Base-by-base conservation (phyloP, 2,329 filamentous ascomycete genomes). In the Tolypocladium inflatum region DNA sequence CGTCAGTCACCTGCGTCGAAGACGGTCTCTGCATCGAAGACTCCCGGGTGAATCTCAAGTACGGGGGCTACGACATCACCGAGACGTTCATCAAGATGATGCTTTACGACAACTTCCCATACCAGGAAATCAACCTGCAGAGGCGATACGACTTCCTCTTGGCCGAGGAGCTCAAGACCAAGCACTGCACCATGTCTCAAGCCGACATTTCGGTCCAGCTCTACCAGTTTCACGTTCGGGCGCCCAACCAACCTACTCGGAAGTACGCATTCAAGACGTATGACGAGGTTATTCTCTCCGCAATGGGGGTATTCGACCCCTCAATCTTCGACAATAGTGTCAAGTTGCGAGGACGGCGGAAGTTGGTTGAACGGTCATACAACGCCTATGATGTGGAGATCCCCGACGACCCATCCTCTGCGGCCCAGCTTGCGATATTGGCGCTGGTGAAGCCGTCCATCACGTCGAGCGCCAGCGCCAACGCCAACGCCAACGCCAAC, bases 191-290 rank as follows among this genome's bases (percentile, higher is more conserved):
- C 3, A 87, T 97, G 83, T 89, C 90, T 33, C 92, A 97, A 70
- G 86, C 87, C 10, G 89, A 93, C 61, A 89, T 99, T 57, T 92
- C 88, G 15, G 91, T 96, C 5, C 90, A 96, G 73, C 80, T 90
- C 4, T 90, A 85, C 74, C 88, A 95, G 66, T 97, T 97, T 69
- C 91, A 97, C 71, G 82, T 99, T 19, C 88, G 94, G 35, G 89
- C 90, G 11, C 88, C 90, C 1, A 91, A 91, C 56, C 87, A 96
- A 69, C 88, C 94, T 55, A 99, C 94, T 1, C 83, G 87, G 62
- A 97, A 96, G 73, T 97, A 96, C 73, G 84, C 86, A 45, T 97
- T 97, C 80, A 97, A 97, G 78, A 92, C 90, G 1, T 99, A 97
- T 68, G 94, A 99, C 65, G 94, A 97, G 72, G 89, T 95, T 26